A percentile compares a stretch with the other conserved stretches of the same genome.
phyloP scores from a whole-genome alignment of 768 basidiomycete species.

The Rossbeevera mucosa region DNA sequence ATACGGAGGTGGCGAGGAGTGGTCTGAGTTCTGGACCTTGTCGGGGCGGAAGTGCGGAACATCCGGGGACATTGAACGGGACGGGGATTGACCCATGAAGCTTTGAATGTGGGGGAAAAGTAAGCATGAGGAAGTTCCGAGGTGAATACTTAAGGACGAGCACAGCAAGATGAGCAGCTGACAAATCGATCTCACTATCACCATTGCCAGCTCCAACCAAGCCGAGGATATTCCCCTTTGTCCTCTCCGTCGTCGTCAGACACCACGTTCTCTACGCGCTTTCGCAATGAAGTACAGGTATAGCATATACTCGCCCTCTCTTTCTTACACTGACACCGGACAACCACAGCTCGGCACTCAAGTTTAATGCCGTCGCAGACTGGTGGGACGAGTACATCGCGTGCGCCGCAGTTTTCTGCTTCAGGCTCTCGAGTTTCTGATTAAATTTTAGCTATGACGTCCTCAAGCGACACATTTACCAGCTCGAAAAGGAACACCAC shows the following conservation, averaged over 20 bases:
- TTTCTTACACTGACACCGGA: neutral
- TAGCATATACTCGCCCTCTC: neutral
- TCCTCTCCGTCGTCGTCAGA: neutral
- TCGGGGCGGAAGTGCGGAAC: slow-evolving; percentile 5
- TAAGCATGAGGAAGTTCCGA: too few relatives aligned
- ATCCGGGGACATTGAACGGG: neutral
- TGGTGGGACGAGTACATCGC: slow-evolving; percentile 93
- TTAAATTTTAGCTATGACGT: slow-evolving; percentile 66
- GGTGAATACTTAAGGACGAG: too few relatives aligned
- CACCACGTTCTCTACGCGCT: slow-evolving; percentile 3
- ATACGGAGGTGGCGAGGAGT: slow-evolving; percentile 29
- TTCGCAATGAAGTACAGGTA: slow-evolving; percentile 36
- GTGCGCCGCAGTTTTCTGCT: slow-evolving; percentile 41
- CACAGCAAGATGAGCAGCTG: too few relatives aligned
- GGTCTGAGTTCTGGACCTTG: neutral
- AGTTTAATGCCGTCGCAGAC: slow-evolving; percentile 87
- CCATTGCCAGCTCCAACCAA: slow-evolving; percentile 6
- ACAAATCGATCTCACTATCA: neutral
- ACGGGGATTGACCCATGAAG: slow-evolving; percentile 13
- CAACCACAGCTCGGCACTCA: slow-evolving; percentile 63
- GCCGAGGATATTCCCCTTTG: slow-evolving; percentile 27
- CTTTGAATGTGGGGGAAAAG: too few relatives aligned
- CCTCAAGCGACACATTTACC: slow-evolving; percentile 82
- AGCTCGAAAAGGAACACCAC: slow-evolving; percentile 71
- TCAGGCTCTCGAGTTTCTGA: neutral